Evolutionary conservation across 495 filamentous ascomycete species (phyloP), one percentile per base, ranked within the genome.

Genomic region (Talaromyces proteolyticus): DNA sequence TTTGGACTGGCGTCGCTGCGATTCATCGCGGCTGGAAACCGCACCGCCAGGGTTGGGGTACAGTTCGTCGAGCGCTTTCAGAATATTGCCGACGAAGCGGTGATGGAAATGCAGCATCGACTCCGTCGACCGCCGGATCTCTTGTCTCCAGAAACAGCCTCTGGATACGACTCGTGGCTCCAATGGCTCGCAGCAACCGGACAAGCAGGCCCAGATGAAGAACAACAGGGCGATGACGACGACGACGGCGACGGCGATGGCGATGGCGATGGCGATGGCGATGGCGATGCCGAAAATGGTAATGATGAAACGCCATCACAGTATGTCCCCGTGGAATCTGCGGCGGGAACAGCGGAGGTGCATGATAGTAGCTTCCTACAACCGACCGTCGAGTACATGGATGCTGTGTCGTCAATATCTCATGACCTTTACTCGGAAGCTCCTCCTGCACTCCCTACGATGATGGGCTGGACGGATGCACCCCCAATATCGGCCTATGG

Each of bases 31-130:
- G 48, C 43, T 10, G 62, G 62, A 6, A 62, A 60, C 20, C 50
- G 51, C 40, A 56, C 57, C 3, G 62, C 59, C 2, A 53, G 57
- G 41, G 34, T 60, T 37, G 59, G 59, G 0, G 59, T 65, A 5
- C 51, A 43, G 3, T 60, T 65, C 34, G 62, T 65, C 2, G 57
- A 65, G 25, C 46, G 53, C 8, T 49, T 65, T 4, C 59, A 52
- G 18, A 41, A 49, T 6, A 60, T 65, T 39, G 53, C 59, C 8
- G 53, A 62, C 11, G 59, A 62, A 39, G 59, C 59, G 17, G 50
- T 44, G 2, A 43, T 43, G 12, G 56, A 56, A 36, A 14, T 61
- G 4, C 26, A 4, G 42, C 42, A 44, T 36, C 29, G 42, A 44
- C 42, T 24, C 29, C 29, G 29, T 36, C 29, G 29, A 36, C 29